Base-by-base conservation (phyloP, 2,329 filamentous ascomycete species). In the Colletotrichum sidae region DNA sequence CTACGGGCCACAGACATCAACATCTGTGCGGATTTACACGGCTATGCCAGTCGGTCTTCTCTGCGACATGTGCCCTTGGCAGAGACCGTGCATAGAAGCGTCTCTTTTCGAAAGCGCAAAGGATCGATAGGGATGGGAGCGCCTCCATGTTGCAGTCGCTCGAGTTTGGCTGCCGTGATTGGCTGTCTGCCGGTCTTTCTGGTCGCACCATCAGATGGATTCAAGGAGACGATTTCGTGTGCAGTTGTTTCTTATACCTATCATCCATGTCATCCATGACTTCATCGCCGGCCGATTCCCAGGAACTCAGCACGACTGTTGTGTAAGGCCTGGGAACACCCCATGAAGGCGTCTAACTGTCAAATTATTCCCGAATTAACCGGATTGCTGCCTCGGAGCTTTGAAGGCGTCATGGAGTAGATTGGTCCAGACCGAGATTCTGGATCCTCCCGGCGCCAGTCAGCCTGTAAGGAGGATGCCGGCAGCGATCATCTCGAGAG, bases 61-160 rank as follows among this genome's bases (percentile, higher is more conserved):
- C 39, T 55, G 50, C 15, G 55, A 59, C 41, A 62, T 17, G 11
- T 47, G 25, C 35, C 34, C 47, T 50, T 53, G 60, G 44, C 55
- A 37, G 25, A 53, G 55, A 13, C 60, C 55, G 47, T 63, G 55
- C 47, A 59, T 62, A 52, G 53, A 55, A 25, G 25, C 53, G 41
- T 45, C 15, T 42, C 13, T 57, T 56, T 38, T 15, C 38, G 2
- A 11, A 37, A 35, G 41, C 17, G 41, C 41, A 44, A 15, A 44
- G 41, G 13, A 44, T 15, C 13, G 54, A 39, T 9, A 56, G 25
- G 42, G 17, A 12, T n/a, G 42, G 47, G 34, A 39, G 11, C 60
- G 60, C 55, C 54, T 60, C 35, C 56, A 52, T 57, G 34, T 54
- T 57, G 37, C 25, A 45, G 4, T 38, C 15, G 10, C 13, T 42